A percentile compares a stretch with the other conserved stretches of the same genome.
These are phyloP conservation scores for Esteya vermicola DNA, from an alignment of 2,329 filamentous ascomycete genomes.

Conservation along the genomic window DNA sequence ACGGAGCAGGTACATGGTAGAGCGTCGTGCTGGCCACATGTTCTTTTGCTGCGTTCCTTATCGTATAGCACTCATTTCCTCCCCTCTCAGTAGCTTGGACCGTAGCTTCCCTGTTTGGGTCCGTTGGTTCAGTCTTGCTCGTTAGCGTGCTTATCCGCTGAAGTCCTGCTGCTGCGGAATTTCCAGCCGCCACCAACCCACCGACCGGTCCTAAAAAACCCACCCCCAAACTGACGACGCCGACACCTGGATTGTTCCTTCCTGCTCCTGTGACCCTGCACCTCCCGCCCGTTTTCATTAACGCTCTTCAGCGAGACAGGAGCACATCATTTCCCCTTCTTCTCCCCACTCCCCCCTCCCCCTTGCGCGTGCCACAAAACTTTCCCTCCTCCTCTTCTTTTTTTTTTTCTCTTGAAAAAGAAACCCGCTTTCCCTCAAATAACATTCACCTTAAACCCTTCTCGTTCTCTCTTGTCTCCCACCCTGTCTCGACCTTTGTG, in stretches of 20 bases:
- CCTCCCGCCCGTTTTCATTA: conserved; percentile 8
- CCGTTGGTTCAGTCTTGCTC: conserved; percentile 5
- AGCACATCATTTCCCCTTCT: conserved; percentile 7
- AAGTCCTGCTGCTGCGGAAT: conserved; percentile 4
- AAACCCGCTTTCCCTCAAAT: conserved; percentile 11
- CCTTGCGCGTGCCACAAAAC: conserved; percentile 10
- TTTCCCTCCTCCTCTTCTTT: conserved; percentile 7
- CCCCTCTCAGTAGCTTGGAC: not conserved
- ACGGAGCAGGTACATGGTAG: too few relatives aligned
- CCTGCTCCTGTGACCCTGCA: conserved; percentile 4
- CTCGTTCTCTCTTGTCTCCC: conserved; percentile 4
- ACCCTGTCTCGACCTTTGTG: not conserved
- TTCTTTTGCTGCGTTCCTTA: not conserved
- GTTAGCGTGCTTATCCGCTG: conserved; percentile 4
- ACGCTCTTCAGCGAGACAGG: conserved; percentile 8
- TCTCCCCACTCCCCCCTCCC: conserved; percentile 6
- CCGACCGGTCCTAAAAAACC: conserved; percentile 4
- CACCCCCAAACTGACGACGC: conserved; percentile 1
- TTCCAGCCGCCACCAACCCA: conserved; percentile 10
- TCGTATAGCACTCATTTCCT: conserved; percentile 4
- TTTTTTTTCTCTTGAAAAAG: conserved; percentile 10
- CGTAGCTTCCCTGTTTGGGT: conserved; percentile 1
- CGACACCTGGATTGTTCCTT: conserved; percentile 5
- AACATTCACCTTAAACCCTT: conserved; percentile 9
- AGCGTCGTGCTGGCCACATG: too few relatives aligned